Conservation (phyloP, 495 filamentous ascomycete genomes). For the Penicillium canariense region DNA sequence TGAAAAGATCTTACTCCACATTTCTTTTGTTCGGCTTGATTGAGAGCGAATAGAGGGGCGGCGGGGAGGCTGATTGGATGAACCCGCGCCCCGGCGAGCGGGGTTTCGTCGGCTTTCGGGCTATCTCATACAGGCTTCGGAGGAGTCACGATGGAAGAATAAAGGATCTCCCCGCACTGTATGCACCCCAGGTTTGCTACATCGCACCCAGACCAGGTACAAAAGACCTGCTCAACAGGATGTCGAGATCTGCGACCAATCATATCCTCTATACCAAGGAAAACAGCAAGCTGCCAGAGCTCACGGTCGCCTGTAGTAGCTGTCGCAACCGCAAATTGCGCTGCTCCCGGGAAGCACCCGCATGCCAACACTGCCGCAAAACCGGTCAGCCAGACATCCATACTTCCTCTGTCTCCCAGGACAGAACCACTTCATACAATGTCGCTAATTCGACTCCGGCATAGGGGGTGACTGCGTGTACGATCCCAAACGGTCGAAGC, state of each 20-base stretch:
- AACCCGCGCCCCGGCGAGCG: not conserved
- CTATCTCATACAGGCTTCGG: not conserved
- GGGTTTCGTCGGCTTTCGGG: not conserved
- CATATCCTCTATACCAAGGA: constrained; percentile 1
- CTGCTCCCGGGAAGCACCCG: constrained; percentile 19
- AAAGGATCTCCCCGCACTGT: not conserved
- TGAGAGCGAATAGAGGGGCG: not conserved
- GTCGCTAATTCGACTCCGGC: not conserved
- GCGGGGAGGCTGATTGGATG: not conserved
- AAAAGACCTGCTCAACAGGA: not conserved
- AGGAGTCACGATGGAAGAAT: not conserved
- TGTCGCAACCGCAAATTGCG: constrained; percentile 16
- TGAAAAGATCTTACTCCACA: too few species aligned
- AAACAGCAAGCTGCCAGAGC: constrained; percentile 5
- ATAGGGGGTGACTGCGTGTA: constrained; percentile 17
- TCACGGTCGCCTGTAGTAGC: constrained; percentile 1
- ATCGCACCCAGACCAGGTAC: not conserved
- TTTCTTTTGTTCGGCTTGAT: not conserved
- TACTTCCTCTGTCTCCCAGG: not conserved
- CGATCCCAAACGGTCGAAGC: constrained; percentile 19
- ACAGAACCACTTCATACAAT: not conserved
- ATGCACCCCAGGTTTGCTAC: not conserved
- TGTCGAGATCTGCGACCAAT: constrained; percentile 1
- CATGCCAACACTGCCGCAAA: constrained; percentile 4
- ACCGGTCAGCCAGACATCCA: constrained; percentile 1